Percentiles rank a stretch among this genome's conserved stretches.
Evolutionary conservation across 1,284 basidiomycete species (phyloP).

Genomic region (Ganoderma sinense): DNA sequence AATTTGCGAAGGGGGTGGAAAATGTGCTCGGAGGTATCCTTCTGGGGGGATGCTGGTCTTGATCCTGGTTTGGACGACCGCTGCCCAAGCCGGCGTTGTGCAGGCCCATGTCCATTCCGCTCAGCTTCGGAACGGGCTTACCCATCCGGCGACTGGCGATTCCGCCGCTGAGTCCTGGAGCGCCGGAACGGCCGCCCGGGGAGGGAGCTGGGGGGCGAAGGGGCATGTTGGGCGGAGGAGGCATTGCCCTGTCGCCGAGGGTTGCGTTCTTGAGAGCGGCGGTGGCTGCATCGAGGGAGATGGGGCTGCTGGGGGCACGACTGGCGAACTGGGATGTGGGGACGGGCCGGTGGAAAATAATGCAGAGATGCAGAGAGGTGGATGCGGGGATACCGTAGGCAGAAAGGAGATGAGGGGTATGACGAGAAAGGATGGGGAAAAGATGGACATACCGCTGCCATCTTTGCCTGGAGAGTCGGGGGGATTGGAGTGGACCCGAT

Average conservation of each 20-base stretch:
- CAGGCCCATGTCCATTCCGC: constrained; percentile 64
- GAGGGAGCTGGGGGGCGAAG: constrained; percentile 36
- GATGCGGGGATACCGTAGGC: not conserved
- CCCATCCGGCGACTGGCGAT: constrained; percentile 58
- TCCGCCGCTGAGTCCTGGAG: constrained; percentile 36
- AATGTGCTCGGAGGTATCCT: constrained; percentile 53
- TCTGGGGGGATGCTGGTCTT: constrained; percentile 49
- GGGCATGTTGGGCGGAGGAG: constrained; percentile 35
- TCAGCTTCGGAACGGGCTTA: constrained; percentile 59
- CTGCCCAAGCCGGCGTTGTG: constrained; percentile 74
- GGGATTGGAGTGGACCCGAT: constrained; percentile 75
- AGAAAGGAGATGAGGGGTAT: constrained; percentile 21
- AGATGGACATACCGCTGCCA: constrained; percentile 75
- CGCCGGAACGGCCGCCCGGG: constrained; percentile 31
- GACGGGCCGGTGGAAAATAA: constrained; percentile 8
- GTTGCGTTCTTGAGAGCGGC: constrained; percentile 49
- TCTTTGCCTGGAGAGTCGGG: constrained; percentile 90
- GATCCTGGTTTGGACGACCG: constrained; percentile 56
- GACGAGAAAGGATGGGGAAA: constrained; percentile 15
- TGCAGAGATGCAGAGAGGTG: not conserved
- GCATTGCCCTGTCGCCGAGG: constrained; percentile 39
- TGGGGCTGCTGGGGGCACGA: constrained; percentile 32
- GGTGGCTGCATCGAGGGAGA: constrained; percentile 48
- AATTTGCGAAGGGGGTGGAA: constrained; percentile 90
- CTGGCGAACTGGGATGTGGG: constrained; percentile 55